Percentiles rank a stretch among this genome's conserved stretches.
phyloP scores from a whole-genome alignment of 1,284 basidiomycete species.

The Laetiporus sulphureus region DNA sequence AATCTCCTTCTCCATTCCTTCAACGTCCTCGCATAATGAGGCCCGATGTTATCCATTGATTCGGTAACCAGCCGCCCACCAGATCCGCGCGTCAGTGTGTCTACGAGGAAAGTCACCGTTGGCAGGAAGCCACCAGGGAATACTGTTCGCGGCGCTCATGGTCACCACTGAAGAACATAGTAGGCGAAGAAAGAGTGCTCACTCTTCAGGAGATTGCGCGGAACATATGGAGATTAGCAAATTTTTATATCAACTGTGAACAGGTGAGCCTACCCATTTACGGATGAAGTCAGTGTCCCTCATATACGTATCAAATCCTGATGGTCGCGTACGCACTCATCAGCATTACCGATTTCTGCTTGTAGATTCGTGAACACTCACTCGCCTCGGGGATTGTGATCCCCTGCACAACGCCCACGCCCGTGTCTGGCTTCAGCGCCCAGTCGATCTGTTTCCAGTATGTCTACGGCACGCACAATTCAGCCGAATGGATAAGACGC shows the following conservation, averaged over 20 bases:
- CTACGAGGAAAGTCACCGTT: slow-evolving; percentile 55
- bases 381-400: slow-evolving; percentile 78
- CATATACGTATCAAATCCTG: slow-evolving; percentile 54
- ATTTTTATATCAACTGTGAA: too few species aligned
- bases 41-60: slow-evolving; percentile 73
- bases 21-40: slow-evolving; percentile 78
- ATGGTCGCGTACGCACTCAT: too few species aligned
- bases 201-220: too few species aligned
- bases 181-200: too few species aligned
- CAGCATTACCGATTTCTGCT: too few species aligned
- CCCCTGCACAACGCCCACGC: slow-evolving; percentile 69
- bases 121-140: slow-evolving; percentile 79
- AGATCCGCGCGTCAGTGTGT: slow-evolving; percentile 49
- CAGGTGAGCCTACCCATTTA: slow-evolving; percentile 73
- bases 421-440: slow-evolving; percentile 57
- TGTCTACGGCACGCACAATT: slow-evolving; percentile 11
- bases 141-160: too few species aligned
- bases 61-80: slow-evolving; percentile 61
- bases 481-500: neutral
- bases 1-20: slow-evolving; percentile 76
- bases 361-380: too few species aligned
- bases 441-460: slow-evolving; percentile 69
- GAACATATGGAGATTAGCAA: too few species aligned
- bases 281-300: slow-evolving; percentile 70
- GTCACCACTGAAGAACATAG: too few species aligned